Evolutionary conservation across 768 basidiomycete species (phyloP), one percentile per base, ranked within the genome.

Genomic region (Boletus eberwhitei): DNA sequence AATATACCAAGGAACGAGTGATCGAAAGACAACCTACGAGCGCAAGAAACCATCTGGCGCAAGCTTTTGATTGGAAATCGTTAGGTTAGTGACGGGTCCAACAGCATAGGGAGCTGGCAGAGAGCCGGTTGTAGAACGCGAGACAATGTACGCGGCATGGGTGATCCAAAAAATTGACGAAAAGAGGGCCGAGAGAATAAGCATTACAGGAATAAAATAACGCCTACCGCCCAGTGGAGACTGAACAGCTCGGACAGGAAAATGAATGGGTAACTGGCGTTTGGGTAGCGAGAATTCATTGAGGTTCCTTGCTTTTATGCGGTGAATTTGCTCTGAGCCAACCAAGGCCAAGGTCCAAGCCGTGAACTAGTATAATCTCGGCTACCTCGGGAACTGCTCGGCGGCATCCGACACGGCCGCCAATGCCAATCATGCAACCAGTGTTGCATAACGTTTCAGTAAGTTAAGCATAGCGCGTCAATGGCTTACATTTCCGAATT

Each of bases 31-130:
- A 51, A 67, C 77, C 24, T 46, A 77, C 76, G 75, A 72, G 54
- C 79, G 72, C 46, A 57, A 58, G 54, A 77, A 80, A 19, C 81
- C 79, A 71, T 82, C 82, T 4, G 82, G 81, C 22, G 75, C 55
- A 48, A 82, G 73, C 26, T 58, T 43, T 24, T 58, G 59, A 60
- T 79, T 80, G 6, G 68, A 65, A 29, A 81, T 72, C n/a, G 65
- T 62, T 7, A 81, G 22, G 34, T 74, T 66, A 22, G 64, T 57
- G 29, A 32, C 31, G 3, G 65, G 38, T 26, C 66, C 66, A 12
- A 67, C 52, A 16, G 21, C 38, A 31, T 52, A 19, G 0, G 48
- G 32, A 9, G 16, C 24, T n/a, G 34, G 36, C 32, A 29, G 47
- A 37, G 64, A 55, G 13, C 8, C 17, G 4, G 55, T 17, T 29